Evolutionary conservation across 345 rosid genomes (phyloP).

Genomic region (Acer negundo): DNA sequence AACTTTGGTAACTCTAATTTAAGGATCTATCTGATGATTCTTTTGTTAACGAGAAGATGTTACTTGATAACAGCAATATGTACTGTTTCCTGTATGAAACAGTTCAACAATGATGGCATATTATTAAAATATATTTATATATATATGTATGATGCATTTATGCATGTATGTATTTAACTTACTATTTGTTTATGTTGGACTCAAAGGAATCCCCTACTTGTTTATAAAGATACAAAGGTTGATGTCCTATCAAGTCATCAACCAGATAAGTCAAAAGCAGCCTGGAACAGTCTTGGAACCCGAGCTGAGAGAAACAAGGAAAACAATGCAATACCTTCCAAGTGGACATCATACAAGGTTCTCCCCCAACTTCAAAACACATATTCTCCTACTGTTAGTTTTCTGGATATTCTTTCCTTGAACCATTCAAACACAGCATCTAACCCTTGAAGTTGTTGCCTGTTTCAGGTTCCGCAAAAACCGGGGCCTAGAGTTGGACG

Average conservation of each 20-base stretch:
- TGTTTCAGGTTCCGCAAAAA: constrained; percentile 65
- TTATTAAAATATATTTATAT: not conserved
- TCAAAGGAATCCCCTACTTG: constrained; percentile 48
- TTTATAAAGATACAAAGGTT: constrained; percentile 58
- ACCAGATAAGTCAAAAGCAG: constrained; percentile 48
- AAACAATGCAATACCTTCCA: constrained; percentile 68
- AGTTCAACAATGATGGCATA: not conserved
- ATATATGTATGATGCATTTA: not conserved
- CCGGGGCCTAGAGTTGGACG: constrained; percentile 44
- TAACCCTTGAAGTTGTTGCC: constrained; percentile 18
- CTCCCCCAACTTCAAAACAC: not conserved
- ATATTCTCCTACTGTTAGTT: not conserved
- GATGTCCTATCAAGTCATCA: constrained; percentile 36
- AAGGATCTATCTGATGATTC: constrained; percentile 3
- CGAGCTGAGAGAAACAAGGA: constrained; percentile 93
- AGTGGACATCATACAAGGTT: constrained; percentile 87
- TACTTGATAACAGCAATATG: not conserved
- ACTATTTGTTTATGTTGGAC: constrained; percentile 36
- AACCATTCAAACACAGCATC: not conserved
- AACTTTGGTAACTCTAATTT: constrained; percentile 3
- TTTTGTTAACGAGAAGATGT: not conserved
- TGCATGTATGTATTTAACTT: not conserved
- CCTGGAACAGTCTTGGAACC: constrained; percentile 70
- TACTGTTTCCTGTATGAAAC: not conserved
- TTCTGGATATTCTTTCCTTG: not conserved